Conservation (phyloP, 345 rosid genomes). For the Gynandropsis gynandra region DNA sequence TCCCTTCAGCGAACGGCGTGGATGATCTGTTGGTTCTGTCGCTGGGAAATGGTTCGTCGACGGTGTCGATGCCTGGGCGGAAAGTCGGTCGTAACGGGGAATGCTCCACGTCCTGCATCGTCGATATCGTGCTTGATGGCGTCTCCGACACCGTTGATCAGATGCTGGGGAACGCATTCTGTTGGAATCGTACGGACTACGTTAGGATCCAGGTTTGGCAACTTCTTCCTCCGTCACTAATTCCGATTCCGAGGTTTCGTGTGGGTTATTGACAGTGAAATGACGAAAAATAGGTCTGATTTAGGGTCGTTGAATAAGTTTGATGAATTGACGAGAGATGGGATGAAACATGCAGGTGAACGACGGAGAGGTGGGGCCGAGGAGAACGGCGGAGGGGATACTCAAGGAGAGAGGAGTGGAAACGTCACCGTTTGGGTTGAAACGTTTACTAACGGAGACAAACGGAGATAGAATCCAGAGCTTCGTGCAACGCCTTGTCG, state of each 20-base stretch:
- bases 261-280: no score
- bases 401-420: conserved; percentile 73
- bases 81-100: conserved; percentile 43
- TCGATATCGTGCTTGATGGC: conserved; percentile 76
- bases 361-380: conserved; percentile 35
- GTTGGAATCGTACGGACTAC: conserved; percentile 87
- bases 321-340: no score
- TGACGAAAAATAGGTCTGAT: no score
- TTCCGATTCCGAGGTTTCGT: not conserved
- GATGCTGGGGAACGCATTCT: conserved; percentile 90
- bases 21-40: conserved; percentile 85
- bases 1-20: conserved; percentile 73
- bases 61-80: conserved; percentile 26
- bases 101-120: conserved; percentile 65
- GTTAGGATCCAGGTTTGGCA: conserved; percentile 79
- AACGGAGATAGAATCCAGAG: conserved; percentile 71
- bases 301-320: no score
- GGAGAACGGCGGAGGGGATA: conserved; percentile 39
- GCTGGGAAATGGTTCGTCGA: conserved; percentile 62
- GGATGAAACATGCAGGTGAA: conserved; percentile 43
- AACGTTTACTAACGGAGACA: conserved; percentile 75
- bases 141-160: conserved; percentile 93
- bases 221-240: not conserved
- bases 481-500: conserved; percentile 78
- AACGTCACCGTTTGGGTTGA: conserved; percentile 86